Conservation (phyloP, 225 moss, liverwort and hornwort genomes). For the Sphagnum contortum region DNA sequence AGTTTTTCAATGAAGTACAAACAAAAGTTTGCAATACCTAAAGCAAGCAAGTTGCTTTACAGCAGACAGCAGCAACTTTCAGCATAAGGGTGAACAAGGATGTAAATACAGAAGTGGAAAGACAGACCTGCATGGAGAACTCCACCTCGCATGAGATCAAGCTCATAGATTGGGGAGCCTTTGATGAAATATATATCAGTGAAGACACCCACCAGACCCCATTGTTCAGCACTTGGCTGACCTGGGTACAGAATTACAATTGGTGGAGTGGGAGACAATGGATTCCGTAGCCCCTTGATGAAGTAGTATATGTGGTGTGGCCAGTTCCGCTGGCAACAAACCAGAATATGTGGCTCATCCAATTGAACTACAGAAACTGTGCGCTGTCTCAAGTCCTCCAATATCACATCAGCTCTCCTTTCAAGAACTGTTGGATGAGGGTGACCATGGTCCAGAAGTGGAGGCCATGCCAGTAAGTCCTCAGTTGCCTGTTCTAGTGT, state of each 20-base stretch:
- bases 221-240: conserved; percentile 48
- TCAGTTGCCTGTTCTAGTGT: conserved; percentile 53
- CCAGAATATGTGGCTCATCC: conserved; percentile 48
- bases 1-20: not conserved
- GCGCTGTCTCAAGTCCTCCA: conserved; percentile 42
- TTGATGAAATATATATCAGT: conserved; percentile 63
- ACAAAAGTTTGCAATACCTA: not conserved
- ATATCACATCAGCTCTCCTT: conserved; percentile 36
- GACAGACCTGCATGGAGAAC: conserved; percentile 72
- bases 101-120: not conserved
- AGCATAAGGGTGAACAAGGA: not conserved
- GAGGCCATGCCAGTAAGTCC: conserved; percentile 73
- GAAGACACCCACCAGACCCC: conserved; percentile 80
- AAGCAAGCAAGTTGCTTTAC: too few relatives aligned
- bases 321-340: conserved; percentile 86
- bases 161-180: conserved; percentile 82
- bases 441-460: conserved; percentile 40
- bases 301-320: conserved; percentile 80
- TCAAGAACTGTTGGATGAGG: conserved; percentile 79
- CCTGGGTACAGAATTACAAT: conserved; percentile 67
- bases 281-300: conserved; percentile 47
- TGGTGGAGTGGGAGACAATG: conserved; percentile 27
- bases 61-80: not conserved
- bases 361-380: conserved; percentile 67
- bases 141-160: conserved; percentile 88